Evolutionary conservation across 352 stramenopile genomes (phyloP), one percentile per base, ranked within the genome.

Genomic region (Pilasporangium apinafurcum): DNA sequence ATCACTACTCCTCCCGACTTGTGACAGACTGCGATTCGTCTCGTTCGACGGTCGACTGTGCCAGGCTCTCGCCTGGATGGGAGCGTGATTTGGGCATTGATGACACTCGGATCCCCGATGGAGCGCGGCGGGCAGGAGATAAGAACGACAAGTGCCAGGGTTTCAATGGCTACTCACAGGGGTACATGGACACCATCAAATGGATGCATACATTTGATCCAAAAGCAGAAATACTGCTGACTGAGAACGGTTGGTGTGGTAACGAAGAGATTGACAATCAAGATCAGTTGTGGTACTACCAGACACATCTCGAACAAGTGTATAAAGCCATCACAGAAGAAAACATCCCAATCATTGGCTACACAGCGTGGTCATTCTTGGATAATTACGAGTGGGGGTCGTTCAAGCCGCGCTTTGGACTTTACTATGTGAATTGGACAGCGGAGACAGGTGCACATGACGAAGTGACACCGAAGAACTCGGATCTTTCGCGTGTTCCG

Each of bases 311-410:
- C 7, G 53, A 71, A 8, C 62, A 86, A 46, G 62, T 92, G 22
- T 62, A 86, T 53, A 68, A 53, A 40, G 76, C 66, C 25, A 62
- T 86, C 9, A 52, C 56, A 3, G 59, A 86, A 20, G 51, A 83
- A 8, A 62, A 77, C 7, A 83, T 92, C 36, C 64, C 75, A 21
- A 53, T 98, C 25, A 66, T 83, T 38, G 92, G 87, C 6, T 98
- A 97, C 63, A 97, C 88, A 61, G 86, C 78, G 10, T 97, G 90
- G 94, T 93, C 78, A 37, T 84, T 98, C 32, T 50, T 97, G 34
- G 88, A 98, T 55, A 98, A 97, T 51, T 98, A 96, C 56, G 93
- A 98, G 61, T 98, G 91, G 91, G 72, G 87, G 1, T 83, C 70
- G 13, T 86, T 72, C 60, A 62, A 71, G 26, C 68, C 56, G 24